Percentiles rank a stretch among this genome's conserved stretches.
Evolutionary conservation across 805 yeast species (phyloP).

Genomic region (Yarrowia sp.): DNA sequence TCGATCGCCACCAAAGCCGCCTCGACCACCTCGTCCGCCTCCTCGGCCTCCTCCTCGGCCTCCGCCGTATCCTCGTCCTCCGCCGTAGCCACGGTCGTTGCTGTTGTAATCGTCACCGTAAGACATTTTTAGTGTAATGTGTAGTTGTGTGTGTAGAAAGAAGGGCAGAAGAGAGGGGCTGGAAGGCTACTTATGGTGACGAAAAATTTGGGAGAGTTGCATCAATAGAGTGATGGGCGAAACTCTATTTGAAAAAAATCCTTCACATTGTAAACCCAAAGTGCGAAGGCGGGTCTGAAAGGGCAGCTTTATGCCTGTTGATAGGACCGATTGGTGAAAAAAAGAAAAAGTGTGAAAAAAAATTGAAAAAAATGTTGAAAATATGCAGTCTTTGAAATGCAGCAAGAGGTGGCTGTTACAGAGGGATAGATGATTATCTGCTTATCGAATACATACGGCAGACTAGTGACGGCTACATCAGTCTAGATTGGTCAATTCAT

Average conservation of each 20-base stretch:
- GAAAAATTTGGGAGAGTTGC: slow-evolving; percentile 32
- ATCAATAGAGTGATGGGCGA: slow-evolving; percentile 14
- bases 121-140: slow-evolving; percentile 40
- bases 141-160: slow-evolving; percentile 17
- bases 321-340: neutral
- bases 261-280: slow-evolving; percentile 6
- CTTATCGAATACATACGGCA: no score
- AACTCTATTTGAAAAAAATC: slow-evolving; percentile 31
- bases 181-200: slow-evolving; percentile 13
- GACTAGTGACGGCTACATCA: no score
- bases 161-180: slow-evolving; percentile 9
- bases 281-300: neutral
- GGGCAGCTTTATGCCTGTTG: slow-evolving; percentile 18
- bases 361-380: neutral
- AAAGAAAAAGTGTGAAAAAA: neutral
- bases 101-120: slow-evolving; percentile 47
- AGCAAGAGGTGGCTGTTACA: no score
- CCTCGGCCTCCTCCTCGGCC: slow-evolving; percentile 51
- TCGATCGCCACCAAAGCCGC: slow-evolving; percentile 52
- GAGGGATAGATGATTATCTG: no score
- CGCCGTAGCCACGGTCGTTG: slow-evolving; percentile 46
- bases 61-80: slow-evolving; percentile 47
- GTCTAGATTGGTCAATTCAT: no score
- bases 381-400: slow-evolving; percentile 4
- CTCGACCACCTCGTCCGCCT: slow-evolving; percentile 53